Evolutionary conservation across 2,329 filamentous ascomycete species (phyloP), one percentile per base, ranked within the genome.

Genomic region (Colletotrichum musicola): DNA sequence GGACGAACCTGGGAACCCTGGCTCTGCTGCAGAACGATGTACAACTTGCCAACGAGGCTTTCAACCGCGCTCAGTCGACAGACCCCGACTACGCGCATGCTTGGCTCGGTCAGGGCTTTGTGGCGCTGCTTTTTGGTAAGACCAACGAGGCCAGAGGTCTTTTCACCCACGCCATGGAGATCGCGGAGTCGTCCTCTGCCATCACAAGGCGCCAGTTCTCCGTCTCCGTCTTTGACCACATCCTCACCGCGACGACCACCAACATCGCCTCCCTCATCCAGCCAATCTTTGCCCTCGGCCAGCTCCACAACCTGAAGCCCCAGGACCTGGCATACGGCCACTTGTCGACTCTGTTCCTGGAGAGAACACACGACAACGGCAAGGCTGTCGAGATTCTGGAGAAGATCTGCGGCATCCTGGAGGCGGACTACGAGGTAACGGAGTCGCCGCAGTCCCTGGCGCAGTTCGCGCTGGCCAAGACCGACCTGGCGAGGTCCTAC

Each of bases 111-210:
- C 95, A 98, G 79, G 95, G 93, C 0, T 86, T 97, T 27, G 86
- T 98, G 60, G 94, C 96, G 4, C 84, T 95, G 16, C 82, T 95
- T 30, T 87, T 89, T 57, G 94, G 93, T 1, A 91, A 97, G 70
- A 74, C 82, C 0, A 89, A 88, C 69, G 94, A 98, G 80, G 95
- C 95, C 1, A 87, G 93, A 22, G 90, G 90, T 12, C 87, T 98
- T 10, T 97, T 98, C 76, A 95, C 93, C 1, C 96, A 99, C 77
- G 95, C 96, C 0, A 96, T 97, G 82, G 95, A 97, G 71, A 95
- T 99, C 56, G 90, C 94, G 0, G 93, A 94, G 69, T 91, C 93
- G 0, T 92, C 92, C 0, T 90, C 92, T 0, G 78, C 90, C 2
- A 83, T 94, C 4, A 89, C 91, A 0, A 93, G 94, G 76, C 88